These are phyloP conservation scores for Diaporthe longicolla DNA, from an alignment of 2,329 filamentous ascomycete genomes.

Conservation along the genomic window DNA sequence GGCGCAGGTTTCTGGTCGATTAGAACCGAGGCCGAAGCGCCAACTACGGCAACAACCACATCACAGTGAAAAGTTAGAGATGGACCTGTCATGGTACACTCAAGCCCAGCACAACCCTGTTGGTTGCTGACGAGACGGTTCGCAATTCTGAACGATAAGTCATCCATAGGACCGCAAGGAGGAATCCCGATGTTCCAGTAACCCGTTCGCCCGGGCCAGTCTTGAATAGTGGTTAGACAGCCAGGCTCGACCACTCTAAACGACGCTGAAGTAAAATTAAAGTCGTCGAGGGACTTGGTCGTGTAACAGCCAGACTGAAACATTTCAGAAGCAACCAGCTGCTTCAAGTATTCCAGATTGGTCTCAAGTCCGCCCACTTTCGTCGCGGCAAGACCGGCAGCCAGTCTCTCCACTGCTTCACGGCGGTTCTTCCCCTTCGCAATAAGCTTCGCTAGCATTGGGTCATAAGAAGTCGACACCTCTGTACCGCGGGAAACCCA, in stretches of 20 bases:
- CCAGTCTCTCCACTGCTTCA: background rate
- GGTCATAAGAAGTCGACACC: background rate
- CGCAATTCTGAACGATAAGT: constrained; percentile 3
- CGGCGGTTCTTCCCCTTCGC: background rate
- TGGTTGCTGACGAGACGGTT: constrained; percentile 2
- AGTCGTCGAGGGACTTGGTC: background rate
- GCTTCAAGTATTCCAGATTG: constrained; percentile 3
- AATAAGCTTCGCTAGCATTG: constrained; percentile 12
- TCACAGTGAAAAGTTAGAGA: constrained; percentile 1
- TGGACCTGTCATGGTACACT: background rate
- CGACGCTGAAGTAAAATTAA: background rate
- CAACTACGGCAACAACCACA: background rate
- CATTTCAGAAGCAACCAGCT: background rate
- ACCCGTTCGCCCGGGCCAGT: background rate
- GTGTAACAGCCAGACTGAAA: background rate
- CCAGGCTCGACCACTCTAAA: constrained; percentile 6
- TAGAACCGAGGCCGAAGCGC: background rate
- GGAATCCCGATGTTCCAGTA: constrained; percentile 15
- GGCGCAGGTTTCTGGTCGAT: background rate
- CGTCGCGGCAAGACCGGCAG: background rate
- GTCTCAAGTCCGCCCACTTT: background rate
- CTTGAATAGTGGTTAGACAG: constrained; percentile 1
- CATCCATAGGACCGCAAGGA: constrained; percentile 6
- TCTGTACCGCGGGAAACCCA: constrained; percentile 8
- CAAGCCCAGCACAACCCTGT: constrained; percentile 1